Evolutionary conservation across 75 land plant species (phyloP).

Genomic region (Picea glauca): DNA sequence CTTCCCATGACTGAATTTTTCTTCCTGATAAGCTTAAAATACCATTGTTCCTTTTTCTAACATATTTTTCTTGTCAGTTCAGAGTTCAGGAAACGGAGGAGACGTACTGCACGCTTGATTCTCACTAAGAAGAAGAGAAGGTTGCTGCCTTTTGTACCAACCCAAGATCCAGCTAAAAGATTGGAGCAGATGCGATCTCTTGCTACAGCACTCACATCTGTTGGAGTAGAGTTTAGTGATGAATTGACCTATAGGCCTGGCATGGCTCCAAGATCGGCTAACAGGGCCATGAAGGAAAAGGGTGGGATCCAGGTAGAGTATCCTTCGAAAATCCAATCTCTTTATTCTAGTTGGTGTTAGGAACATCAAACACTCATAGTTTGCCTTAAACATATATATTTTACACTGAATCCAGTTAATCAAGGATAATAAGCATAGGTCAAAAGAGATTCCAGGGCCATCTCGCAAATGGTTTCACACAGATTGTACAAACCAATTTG

Average conservation of each 20-base stretch:
- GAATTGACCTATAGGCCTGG: constrained; percentile 63
- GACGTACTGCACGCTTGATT: constrained; percentile 17
- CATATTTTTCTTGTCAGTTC: not conserved
- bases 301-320: constrained; percentile 76
- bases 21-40: not conserved
- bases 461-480: not conserved
- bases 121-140: constrained; percentile 65
- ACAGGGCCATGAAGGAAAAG: constrained; percentile 40
- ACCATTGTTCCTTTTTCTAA: not conserved
- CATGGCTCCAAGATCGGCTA: constrained; percentile 73
- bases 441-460: not conserved
- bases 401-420: not conserved
- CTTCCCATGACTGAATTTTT: not conserved
- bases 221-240: constrained; percentile 56
- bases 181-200: constrained; percentile 79
- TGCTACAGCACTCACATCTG: constrained; percentile 64
- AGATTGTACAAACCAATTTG: not conserved
- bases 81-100: constrained; percentile 32
- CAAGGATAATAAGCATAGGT: not conserved
- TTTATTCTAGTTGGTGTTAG: not conserved
- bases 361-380: not conserved
- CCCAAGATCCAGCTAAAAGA: constrained; percentile 39
- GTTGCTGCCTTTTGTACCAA: constrained; percentile 62
- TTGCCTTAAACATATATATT: not conserved
- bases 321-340: not conserved